Evolutionary conservation across 108 stramenopile genomes (phyloP).

Genomic region (Nitzschia putrida): DNA sequence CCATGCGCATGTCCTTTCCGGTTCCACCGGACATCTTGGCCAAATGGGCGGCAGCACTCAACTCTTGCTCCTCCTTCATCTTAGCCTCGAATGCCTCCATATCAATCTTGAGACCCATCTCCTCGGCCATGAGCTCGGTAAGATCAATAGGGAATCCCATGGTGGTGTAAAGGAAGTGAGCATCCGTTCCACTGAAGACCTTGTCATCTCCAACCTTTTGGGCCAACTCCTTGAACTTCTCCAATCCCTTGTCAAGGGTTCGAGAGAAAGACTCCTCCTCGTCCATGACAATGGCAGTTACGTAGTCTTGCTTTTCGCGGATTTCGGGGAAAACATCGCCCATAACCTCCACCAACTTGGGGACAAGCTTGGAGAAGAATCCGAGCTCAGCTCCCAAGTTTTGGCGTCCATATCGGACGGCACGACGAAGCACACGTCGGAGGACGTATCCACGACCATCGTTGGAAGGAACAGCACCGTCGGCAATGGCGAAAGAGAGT

Average conservation of each 20-base stretch:
- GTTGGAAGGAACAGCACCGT: slow-evolving; percentile 97
- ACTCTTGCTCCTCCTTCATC: slow-evolving; percentile 89
- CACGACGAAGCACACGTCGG: slow-evolving; percentile 93
- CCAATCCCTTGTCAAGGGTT: slow-evolving; percentile 94
- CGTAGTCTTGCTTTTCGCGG: slow-evolving; percentile 71
- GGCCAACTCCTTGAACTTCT: slow-evolving; percentile 89
- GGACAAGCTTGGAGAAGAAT: slow-evolving; percentile 93
- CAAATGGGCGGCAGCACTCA: slow-evolving; percentile 68
- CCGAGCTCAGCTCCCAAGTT: slow-evolving; percentile 92
- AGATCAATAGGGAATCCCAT: slow-evolving; percentile 99
- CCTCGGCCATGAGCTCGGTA: slow-evolving; percentile 98
- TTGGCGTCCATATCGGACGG: slow-evolving; percentile 95
- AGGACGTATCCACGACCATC: slow-evolving; percentile 98
- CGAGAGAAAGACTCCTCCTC: slow-evolving; percentile 96
- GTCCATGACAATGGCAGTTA: slow-evolving; percentile 84
- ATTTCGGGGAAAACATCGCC: slow-evolving; percentile 94
- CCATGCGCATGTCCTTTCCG: slow-evolving; percentile 93
- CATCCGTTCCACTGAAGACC: slow-evolving; percentile 90
- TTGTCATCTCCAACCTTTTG: slow-evolving; percentile 57
- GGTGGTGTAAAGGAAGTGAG: slow-evolving; percentile 93
- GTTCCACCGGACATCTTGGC: slow-evolving; percentile 85
- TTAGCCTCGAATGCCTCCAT: slow-evolving; percentile 85
- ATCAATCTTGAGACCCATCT: slow-evolving; percentile 92
- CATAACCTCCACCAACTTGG: slow-evolving; percentile 84
- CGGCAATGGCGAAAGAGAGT: slow-evolving; percentile 95